A percentile compares a stretch with the other conserved stretches of the same genome.
Conservation (phyloP, 768 basidiomycete species). For the Leccinum variicolor region DNA sequence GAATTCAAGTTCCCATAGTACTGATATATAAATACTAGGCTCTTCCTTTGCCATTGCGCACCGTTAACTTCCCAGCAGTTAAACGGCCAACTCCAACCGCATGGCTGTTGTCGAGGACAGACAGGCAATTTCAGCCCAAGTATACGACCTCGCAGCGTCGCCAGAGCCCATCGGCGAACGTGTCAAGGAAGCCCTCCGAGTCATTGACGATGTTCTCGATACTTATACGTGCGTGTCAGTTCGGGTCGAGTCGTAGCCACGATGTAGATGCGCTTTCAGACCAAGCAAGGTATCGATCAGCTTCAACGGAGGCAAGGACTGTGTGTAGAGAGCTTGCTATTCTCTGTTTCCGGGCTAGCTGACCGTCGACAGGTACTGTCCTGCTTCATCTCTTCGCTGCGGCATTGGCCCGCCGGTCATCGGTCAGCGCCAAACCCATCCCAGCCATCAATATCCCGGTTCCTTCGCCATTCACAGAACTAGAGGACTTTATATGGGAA, state of each 20-base stretch:
- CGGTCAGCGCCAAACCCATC: conserved; percentile 43
- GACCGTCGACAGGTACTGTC: conserved; percentile 71
- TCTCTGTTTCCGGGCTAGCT: background rate
- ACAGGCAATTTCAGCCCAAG: conserved; percentile 49
- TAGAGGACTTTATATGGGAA: conserved; percentile 80
- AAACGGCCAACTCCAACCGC: background rate
- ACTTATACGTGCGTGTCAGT: conserved; percentile 67
- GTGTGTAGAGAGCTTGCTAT: conserved; percentile 44
- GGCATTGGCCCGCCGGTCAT: conserved; percentile 49
- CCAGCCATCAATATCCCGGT: conserved; percentile 85
- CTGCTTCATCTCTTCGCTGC: conserved; percentile 86
- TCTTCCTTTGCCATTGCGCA: background rate
- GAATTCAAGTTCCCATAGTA: conserved; percentile 21
- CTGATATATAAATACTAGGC: background rate
- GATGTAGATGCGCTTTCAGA: conserved; percentile 36
- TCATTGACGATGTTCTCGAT: conserved; percentile 77
- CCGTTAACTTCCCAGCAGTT: conserved; percentile 6
- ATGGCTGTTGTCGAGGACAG: conserved; percentile 40
- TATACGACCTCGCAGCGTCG: conserved; percentile 59
- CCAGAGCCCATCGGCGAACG: conserved; percentile 50
- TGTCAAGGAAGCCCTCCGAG: conserved; percentile 76
- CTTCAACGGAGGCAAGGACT: conserved; percentile 99
- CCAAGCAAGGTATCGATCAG: conserved; percentile 76
- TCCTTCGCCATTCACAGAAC: conserved; percentile 78
- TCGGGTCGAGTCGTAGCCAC: background rate